Conservation (phyloP, 2,329 filamentous ascomycete genomes). For the Aureobasidium sp. region DNA sequence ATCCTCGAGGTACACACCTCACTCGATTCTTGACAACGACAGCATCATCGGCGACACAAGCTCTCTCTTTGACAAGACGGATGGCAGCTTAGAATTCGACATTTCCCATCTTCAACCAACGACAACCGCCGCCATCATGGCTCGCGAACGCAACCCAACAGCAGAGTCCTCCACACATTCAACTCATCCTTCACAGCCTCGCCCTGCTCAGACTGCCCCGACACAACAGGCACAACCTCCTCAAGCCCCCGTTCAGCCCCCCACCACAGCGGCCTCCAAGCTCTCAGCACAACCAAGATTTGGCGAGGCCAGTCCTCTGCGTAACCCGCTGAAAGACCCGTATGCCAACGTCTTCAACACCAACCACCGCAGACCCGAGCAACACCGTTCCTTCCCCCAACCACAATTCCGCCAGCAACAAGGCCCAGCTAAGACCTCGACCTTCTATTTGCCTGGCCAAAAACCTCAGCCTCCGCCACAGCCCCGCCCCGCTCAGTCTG, state of each 20-base stretch:
- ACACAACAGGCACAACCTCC: conserved; percentile 20
- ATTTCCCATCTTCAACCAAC: neutral
- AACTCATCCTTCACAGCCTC: neutral
- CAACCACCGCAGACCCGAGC: conserved; percentile 29
- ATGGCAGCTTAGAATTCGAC: conserved; percentile 13
- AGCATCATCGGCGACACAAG: conserved; percentile 14
- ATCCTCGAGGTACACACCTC: neutral
- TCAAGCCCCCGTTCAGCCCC: neutral
- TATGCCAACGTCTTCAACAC: conserved; percentile 43
- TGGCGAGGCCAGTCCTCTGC: conserved; percentile 52
- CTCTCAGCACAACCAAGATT: conserved; percentile 40
- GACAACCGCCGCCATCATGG: conserved; percentile 35
- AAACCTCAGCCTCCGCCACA: conserved; percentile 6
- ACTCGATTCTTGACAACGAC: neutral
- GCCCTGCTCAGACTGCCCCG: neutral
- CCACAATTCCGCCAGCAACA: conserved; percentile 12
- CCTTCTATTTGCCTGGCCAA: conserved; percentile 25
- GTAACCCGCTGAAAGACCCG: conserved; percentile 37
- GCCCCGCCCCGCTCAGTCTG: conserved; percentile 7
- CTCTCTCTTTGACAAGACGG: conserved; percentile 14
- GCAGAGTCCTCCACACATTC: conserved; percentile 22
- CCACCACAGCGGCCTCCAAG: conserved; percentile 1
- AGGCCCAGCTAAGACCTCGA: neutral
- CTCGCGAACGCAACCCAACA: conserved; percentile 43
- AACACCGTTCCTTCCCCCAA: conserved; percentile 13